A percentile compares a stretch with the other conserved stretches of the same genome.
These are phyloP conservation scores for Penicillium sp. DNA, from an alignment of 2,329 filamentous ascomycete genomes.

Conservation along the genomic window DNA sequence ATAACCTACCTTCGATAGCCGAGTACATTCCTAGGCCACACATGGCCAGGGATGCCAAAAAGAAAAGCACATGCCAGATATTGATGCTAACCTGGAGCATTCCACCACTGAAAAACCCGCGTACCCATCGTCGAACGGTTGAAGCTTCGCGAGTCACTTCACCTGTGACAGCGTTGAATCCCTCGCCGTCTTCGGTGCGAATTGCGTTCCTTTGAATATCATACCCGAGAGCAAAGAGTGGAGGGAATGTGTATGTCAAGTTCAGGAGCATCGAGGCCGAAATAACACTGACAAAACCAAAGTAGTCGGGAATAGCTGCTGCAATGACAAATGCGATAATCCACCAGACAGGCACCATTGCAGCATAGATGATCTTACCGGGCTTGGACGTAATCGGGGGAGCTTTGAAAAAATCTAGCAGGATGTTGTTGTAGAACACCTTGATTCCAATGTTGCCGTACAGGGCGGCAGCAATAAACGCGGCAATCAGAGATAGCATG, in stretches of 20 bases:
- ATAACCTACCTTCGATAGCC: conserved; percentile 18
- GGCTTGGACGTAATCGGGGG: conserved; percentile 35
- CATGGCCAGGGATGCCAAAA: conserved; percentile 20
- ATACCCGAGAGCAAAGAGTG: conserved; percentile 29
- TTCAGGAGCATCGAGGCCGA: conserved; percentile 44
- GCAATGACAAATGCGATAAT: conserved; percentile 41
- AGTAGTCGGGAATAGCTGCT: conserved; percentile 43
- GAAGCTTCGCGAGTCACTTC: conserved; percentile 16
- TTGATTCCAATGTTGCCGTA: conserved; percentile 43
- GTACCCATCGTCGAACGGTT: conserved; percentile 18
- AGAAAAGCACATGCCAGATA: conserved; percentile 21
- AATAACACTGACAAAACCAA: conserved; percentile 36
- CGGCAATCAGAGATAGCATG: conserved; percentile 26
- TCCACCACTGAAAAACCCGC: conserved; percentile 24
- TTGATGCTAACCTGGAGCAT: conserved; percentile 17
- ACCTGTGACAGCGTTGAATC: conserved; percentile 22
- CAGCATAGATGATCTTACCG: conserved; percentile 39
- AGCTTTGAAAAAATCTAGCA: conserved; percentile 38
- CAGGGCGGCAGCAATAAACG: conserved; percentile 34
- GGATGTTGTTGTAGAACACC: conserved; percentile 44
- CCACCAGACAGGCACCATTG: conserved; percentile 42
- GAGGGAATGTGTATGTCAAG: conserved; percentile 47
- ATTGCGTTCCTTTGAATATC: conserved; percentile 26
- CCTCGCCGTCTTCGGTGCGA: conserved; percentile 22
- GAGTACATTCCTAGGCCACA: conserved; percentile 24